Evolutionary conservation across 2,329 filamentous ascomycete species (phyloP).

Genomic region (Ascochyta fabae): DNA sequence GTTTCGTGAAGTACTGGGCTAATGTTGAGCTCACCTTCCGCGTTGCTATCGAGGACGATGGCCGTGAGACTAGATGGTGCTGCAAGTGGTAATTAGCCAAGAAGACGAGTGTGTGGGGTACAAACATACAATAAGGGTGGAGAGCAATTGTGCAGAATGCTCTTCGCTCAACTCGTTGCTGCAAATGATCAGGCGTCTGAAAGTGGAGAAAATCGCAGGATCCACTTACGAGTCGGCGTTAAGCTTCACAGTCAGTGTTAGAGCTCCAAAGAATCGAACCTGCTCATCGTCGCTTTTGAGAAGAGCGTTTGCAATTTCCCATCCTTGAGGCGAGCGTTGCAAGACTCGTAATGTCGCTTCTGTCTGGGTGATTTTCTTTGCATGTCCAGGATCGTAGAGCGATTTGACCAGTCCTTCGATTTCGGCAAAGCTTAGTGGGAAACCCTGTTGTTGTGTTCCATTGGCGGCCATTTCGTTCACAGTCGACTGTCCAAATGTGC

Average conservation of each 20-base stretch:
- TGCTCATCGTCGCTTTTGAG: slow-evolving; percentile 73
- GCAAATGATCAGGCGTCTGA: slow-evolving; percentile 10
- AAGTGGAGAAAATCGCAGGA: background rate
- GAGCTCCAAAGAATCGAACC: slow-evolving; percentile 87
- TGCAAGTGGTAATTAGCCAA: slow-evolving; percentile 21
- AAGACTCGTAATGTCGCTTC: slow-evolving; percentile 80
- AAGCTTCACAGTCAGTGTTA: slow-evolving; percentile 92
- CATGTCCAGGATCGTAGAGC: slow-evolving; percentile 57
- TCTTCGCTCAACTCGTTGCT: slow-evolving; percentile 42
- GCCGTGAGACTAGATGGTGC: slow-evolving; percentile 41
- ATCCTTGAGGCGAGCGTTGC: slow-evolving; percentile 81
- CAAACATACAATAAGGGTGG: slow-evolving; percentile 43
- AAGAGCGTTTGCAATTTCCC: slow-evolving; percentile 82
- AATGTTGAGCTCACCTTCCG: slow-evolving; percentile 80
- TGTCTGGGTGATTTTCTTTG: slow-evolving; percentile 57
- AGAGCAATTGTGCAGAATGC: slow-evolving; percentile 44
- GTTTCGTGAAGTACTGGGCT: slow-evolving; percentile 76
- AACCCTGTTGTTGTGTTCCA: slow-evolving; percentile 19
- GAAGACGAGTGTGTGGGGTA: background rate
- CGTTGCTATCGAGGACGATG: slow-evolving; percentile 65
- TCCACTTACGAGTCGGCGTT: slow-evolving; percentile 82
- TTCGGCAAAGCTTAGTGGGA: slow-evolving; percentile 42
- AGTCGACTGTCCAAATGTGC: background rate
- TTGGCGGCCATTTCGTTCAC: slow-evolving; percentile 10
- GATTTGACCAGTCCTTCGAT: slow-evolving; percentile 57